Conservation (phyloP, 2,329 filamentous ascomycete species). For the Aspergillus novofumigatus region DNA sequence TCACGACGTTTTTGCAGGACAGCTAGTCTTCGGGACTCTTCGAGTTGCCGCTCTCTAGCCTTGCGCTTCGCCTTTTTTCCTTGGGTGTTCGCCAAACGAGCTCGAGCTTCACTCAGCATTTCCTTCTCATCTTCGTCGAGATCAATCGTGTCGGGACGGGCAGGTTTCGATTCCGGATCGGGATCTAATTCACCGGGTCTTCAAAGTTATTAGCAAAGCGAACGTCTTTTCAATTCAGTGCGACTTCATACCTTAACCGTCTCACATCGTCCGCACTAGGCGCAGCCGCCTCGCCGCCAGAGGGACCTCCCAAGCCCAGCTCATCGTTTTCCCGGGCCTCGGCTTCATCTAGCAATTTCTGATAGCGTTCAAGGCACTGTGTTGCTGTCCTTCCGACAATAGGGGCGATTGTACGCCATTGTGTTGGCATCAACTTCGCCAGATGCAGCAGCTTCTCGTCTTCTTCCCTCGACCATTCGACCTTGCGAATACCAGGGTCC, state of each 20-base stretch:
- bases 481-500: constrained; percentile 95
- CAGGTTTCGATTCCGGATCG: constrained; percentile 95
- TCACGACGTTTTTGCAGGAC: constrained; percentile 92
- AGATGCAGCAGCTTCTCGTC: constrained; percentile 96
- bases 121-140: constrained; percentile 99
- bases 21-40: constrained; percentile 86
- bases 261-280: constrained; percentile 91
- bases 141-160: constrained; percentile 92
- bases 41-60: constrained; percentile 88
- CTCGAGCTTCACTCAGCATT: constrained; percentile 96
- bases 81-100: constrained; percentile 93
- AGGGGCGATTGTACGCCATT: constrained; percentile 97
- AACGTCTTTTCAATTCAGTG: not conserved
- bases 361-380: constrained; percentile 94
- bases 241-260: constrained; percentile 56
- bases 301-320: constrained; percentile 74
- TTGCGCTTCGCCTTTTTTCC: constrained; percentile 99
- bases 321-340: constrained; percentile 81
- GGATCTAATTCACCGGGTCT: constrained; percentile 88
- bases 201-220: constrained; percentile 13
- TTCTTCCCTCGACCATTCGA: constrained; percentile 98
- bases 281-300: constrained; percentile 76
- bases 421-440: constrained; percentile 97
- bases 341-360: constrained; percentile 92
- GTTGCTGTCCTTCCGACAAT: constrained; percentile 95